These are phyloP conservation scores for Tarenaya hassleriana DNA, from an alignment of 345 rosid species.

Conservation along the genomic window DNA sequence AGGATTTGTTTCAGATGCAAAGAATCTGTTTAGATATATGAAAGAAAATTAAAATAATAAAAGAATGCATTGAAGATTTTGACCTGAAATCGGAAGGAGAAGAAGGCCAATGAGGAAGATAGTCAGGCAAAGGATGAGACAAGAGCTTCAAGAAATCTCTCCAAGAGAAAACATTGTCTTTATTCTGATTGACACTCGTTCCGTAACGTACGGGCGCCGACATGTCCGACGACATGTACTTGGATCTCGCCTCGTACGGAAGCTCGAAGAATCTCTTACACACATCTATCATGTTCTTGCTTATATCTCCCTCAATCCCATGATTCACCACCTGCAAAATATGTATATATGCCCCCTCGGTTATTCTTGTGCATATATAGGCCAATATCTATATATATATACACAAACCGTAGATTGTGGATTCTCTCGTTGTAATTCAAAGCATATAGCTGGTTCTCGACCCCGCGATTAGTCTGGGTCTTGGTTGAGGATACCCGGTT, in stretches of 20 bases:
- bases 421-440: neutral
- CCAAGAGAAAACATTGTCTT: conserved; percentile 82
- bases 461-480: no score
- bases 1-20: no score
- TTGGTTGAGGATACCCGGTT: no score
- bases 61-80: neutral
- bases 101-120: conserved; percentile 77
- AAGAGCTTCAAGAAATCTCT: conserved; percentile 79
- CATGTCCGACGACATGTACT: conserved; percentile 77
- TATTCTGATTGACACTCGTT: conserved; percentile 84
- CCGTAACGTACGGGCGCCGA: conserved; percentile 66
- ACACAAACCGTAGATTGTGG: no score
- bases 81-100: conserved; percentile 77
- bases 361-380: neutral
- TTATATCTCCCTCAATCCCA: conserved; percentile 47
- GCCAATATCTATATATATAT: no score
- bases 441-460: no score
- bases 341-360: no score
- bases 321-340: conserved; percentile 68
- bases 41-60: neutral
- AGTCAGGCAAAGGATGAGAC: conserved; percentile 53
- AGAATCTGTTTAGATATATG: neutral
- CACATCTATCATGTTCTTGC: conserved; percentile 52
- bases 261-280: conserved; percentile 63
- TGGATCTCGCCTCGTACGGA: conserved; percentile 65